Percentiles rank a stretch among this genome's conserved stretches.
phyloP scores from a whole-genome alignment of 352 stramenopile species.

The Pythium pyrilobum region DNA sequence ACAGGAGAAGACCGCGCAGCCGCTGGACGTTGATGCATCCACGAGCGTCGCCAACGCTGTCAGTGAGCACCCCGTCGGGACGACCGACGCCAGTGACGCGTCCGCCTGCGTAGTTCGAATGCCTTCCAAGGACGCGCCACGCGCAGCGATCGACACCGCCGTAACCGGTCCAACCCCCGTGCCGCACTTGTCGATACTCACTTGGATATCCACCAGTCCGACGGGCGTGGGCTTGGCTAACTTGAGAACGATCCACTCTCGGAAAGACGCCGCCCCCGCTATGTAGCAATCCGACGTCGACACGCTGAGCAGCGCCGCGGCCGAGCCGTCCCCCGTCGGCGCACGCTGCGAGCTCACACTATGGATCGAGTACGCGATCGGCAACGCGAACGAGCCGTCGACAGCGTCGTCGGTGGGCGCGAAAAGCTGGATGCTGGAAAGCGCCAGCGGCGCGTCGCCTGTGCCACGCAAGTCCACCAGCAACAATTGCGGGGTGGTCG shows the following conservation, averaged over 20 bases:
- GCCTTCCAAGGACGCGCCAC: conserved; percentile 30
- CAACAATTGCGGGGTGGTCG: conserved; percentile 35
- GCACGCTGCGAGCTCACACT: conserved; percentile 54
- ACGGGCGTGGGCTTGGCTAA: conserved; percentile 32
- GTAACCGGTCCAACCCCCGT: conserved; percentile 21
- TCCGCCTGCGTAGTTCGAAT: conserved; percentile 20
- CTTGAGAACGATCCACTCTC: conserved; percentile 70
- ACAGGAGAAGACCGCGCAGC: conserved; percentile 31
- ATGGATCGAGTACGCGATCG: conserved; percentile 54
- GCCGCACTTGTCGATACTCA: conserved; percentile 33
- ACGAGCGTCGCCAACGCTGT: background rate
- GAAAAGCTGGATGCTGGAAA: conserved; percentile 45
- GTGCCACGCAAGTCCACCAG: conserved; percentile 44
- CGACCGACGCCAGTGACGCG: conserved; percentile 2
- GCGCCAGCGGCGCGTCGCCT: conserved; percentile 28
- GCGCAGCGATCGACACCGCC: conserved; percentile 40
- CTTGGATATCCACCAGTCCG: conserved; percentile 49
- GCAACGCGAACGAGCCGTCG: conserved; percentile 10
- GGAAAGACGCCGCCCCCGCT: conserved; percentile 27
- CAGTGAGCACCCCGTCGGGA: conserved; percentile 2
- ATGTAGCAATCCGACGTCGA: conserved; percentile 40
- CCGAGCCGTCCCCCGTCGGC: conserved; percentile 31
- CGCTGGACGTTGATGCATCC: background rate
- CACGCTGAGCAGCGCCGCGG: conserved; percentile 22
- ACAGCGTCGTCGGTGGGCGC: conserved; percentile 25